Base-by-base conservation (phyloP, 768 basidiomycete genomes). In the Phlebiopsis gigantea region DNA sequence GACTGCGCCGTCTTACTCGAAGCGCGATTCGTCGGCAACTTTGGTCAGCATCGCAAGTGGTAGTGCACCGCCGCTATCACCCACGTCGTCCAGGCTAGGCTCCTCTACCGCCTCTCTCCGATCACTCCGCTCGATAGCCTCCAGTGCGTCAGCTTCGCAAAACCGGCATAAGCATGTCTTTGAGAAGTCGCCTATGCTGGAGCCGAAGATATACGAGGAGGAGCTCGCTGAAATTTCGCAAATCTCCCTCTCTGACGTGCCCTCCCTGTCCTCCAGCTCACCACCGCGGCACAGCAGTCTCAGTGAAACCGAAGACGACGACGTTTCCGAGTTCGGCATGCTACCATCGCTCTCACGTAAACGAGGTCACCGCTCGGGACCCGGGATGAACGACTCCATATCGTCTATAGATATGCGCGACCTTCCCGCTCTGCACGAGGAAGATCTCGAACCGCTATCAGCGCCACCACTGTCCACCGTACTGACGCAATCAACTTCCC, bases 331-430 rank as follows among this genome's bases (percentile, higher is more conserved):
- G 26, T 41, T 63, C 10, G 61, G 58, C 2, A 44, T 62, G 17
- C 46, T 42, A 0, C 53, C 59, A 12, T 58, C 60, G 9, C n/a
- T 58, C 28, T 49, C 62, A 28, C 60, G 60, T 19, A 59, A 53
- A 49, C 46, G 41, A 5, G 42, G 53, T 10, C 53, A 50, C 46
- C 21, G 39, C 24, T 46, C 31, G 34, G 48, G 45, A 28, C 24
- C 51, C 2, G 56, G 49, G 17, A 56, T 56, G 24, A 57, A 63
- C 53, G 68, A 66, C 50, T 67, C 69, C 6, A 59, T 70, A 28
- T 65, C 71, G 10, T 69, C 67, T 3, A 64, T 69, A 28, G 63
- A 69, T 44, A 65, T 70, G 60, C 63, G 61, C 26, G 71, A 72
- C 52, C 58, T 70, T 4, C 69, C 69, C 19, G 62, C 65, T 2